Evolutionary conservation across 768 basidiomycete species (phyloP), one percentile per base, ranked within the genome.

Genomic region (Mycena floridula): DNA sequence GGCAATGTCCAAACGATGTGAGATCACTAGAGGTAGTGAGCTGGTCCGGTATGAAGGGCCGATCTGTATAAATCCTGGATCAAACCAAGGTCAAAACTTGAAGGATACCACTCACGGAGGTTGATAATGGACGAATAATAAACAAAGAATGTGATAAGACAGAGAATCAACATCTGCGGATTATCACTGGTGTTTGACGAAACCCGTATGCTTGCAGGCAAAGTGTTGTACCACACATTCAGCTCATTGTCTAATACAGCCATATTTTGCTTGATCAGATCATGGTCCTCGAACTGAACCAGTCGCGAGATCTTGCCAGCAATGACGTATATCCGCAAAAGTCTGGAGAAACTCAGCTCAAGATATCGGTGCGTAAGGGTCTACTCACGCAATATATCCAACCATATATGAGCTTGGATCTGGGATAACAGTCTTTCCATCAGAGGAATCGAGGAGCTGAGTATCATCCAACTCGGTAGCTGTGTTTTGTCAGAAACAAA

Each of bases 111-210:
- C 47, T 25, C 25, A 54, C 52, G 52, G 25, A 54, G 47, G 37
- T 51, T 54, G 22, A 54, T 54, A 13, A 52, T 54, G 15, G 52
- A 37, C 20, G 52, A 51, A 25, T 54, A 45, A 27, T 54, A 54
- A 18, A 54, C 47, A 42, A 54, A 54, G 28, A 52, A 52, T 16
- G 52, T 45, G 28, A 46, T 54, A 28, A 52, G 39, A 41, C 50
- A 52, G 7, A 54, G 36, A 8, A 51, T 18, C 16, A 54, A 41
- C 46, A 52, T 45, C 22, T 47, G 16, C 5, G 52, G 48, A 21
- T 54, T 49, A 20, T 40, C 28, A 18, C 25, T 44, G 22, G 49
- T 39, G 32, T 48, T 48, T 8, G 43, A 44, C 30, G 52, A 46
- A 23, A 39, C 43, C 25, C 52, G 46, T n/a, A 54, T 42, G 21